Evolutionary conservation across 345 rosid species (phyloP), one percentile per base, ranked within the genome.

Genomic region (Populus deltoides): DNA sequence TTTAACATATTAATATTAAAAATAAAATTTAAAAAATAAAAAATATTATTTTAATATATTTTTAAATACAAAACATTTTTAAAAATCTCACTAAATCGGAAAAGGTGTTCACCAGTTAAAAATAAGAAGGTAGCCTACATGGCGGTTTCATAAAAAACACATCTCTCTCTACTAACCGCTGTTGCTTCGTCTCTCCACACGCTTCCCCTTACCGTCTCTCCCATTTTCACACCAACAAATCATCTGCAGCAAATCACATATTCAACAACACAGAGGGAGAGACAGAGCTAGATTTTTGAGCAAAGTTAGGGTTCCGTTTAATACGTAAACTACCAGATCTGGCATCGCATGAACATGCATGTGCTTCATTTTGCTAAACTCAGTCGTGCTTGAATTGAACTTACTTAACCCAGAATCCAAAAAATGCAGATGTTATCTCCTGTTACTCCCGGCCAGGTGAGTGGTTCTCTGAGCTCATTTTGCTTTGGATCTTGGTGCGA

Each of bases 371-470:
- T 36, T 35, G 65, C 79, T 70, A 41, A 43, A 2, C 15, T 11
- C 15, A 43, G 47, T 13, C 47, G 47, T 43, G 47, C 47, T 43
- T 43, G 47, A 43, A 43, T 43, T 67, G 57, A 51, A 59, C 65
- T 59, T 24, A 24, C 65, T 24, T 1, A 7, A 53, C 24, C 12
- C 63, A 59, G 47, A 24, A 15, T 47, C 6, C 18, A 13, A 59
- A 59, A 63, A 76, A 82, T 82, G 85, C 65, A 35, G 77, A 82
- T 82, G 80, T 55, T 80, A 39, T 61, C 65, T 80, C 89, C 92
- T 59, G 69, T 92, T 62, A 87, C 94, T 72, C 92, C 97, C 66
- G 92, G 92, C 68, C 98, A 93, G 87, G 98, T 93, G 71, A 80
- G 85, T 85, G 69, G 8, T 43, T 15, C 29, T 33, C 73, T 38